These are phyloP conservation scores for Geotrichum fermentans DNA, from an alignment of 1,139 yeast genomes.

Conservation along the genomic window DNA sequence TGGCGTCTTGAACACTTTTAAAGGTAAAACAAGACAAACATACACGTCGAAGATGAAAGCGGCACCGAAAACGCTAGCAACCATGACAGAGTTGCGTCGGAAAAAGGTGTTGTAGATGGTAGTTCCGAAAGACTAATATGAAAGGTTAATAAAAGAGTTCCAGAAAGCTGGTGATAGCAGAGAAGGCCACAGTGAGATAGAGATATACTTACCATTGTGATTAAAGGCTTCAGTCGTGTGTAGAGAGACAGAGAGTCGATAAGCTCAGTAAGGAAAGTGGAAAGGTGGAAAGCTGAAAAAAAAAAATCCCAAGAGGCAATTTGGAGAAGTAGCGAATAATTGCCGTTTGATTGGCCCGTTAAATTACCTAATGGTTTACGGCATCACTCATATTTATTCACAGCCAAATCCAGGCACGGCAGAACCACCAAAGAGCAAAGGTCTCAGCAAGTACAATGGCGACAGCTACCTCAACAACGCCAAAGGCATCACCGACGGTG, in stretches of 20 bases:
- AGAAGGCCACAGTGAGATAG: neutral
- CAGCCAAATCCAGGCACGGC: neutral
- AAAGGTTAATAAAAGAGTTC: no score
- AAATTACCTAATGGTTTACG: neutral
- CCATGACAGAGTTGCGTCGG: constrained; percentile 91
- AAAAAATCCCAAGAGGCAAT: neutral
- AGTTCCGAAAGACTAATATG: constrained; percentile 49
- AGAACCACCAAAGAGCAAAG: neutral
- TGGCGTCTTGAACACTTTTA: neutral
- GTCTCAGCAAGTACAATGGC: neutral
- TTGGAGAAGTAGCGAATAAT: constrained; percentile 1
- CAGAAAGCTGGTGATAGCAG: no score
- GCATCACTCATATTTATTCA: neutral
- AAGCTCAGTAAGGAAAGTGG: neutral
- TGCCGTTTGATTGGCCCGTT: constrained; percentile 13
- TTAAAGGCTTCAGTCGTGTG: neutral
- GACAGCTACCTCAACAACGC: neutral
- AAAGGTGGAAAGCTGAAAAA: constrained; percentile 2
- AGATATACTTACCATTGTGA: constrained; percentile 10
- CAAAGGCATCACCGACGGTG: neutral
- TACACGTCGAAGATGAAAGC: constrained; percentile 85
- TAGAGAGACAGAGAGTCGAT: neutral
- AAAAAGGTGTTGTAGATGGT: constrained; percentile 64
- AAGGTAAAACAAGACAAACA: constrained; percentile 20
- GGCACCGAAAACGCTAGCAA: constrained; percentile 76